Evolutionary conservation across 768 basidiomycete species (phyloP).

Genomic region (Aureoboletus auriporus): DNA sequence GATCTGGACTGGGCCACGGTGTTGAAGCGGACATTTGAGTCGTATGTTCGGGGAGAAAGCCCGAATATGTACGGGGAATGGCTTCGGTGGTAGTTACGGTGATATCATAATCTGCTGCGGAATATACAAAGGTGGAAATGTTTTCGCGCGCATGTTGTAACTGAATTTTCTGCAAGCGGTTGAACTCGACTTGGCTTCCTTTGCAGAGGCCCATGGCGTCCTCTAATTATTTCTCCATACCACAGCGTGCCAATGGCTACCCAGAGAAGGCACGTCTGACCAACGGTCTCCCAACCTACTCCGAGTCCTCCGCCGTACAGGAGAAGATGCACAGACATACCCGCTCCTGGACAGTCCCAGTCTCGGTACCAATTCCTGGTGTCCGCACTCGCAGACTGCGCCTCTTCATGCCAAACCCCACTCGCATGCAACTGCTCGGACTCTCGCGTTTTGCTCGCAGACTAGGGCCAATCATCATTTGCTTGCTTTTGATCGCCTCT

Average conservation of each 20-base stretch:
- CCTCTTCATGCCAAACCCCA: slow-evolving; percentile 57
- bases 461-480: slow-evolving; percentile 52
- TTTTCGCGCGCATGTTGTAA: slow-evolving; percentile 16
- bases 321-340: slow-evolving; percentile 59
- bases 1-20: slow-evolving; percentile 73
- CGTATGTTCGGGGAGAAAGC: slow-evolving; percentile 76
- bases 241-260: slow-evolving; percentile 44
- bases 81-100: slow-evolving; percentile 25
- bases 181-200: background rate
- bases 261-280: slow-evolving; percentile 40
- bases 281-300: slow-evolving; percentile 44
- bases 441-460: slow-evolving; percentile 55
- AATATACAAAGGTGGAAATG: slow-evolving; percentile 22
- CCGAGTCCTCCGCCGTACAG: slow-evolving; percentile 47
- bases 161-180: slow-evolving; percentile 13
- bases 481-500: slow-evolving; percentile 41
- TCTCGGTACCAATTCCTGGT: slow-evolving; percentile 60
- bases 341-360: slow-evolving; percentile 53
- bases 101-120: slow-evolving; percentile 22
- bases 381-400: slow-evolving; percentile 52
- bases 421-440: slow-evolving; percentile 53
- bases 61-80: slow-evolving; percentile 93
- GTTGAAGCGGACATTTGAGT: slow-evolving; percentile 47
- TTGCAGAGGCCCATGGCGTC: slow-evolving; percentile 37
- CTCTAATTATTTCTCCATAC: slow-evolving; percentile 43